Evolutionary conservation across 495 filamentous ascomycete genomes (phyloP), one percentile per base, ranked within the genome.

Genomic region (Xylona heveae): DNA sequence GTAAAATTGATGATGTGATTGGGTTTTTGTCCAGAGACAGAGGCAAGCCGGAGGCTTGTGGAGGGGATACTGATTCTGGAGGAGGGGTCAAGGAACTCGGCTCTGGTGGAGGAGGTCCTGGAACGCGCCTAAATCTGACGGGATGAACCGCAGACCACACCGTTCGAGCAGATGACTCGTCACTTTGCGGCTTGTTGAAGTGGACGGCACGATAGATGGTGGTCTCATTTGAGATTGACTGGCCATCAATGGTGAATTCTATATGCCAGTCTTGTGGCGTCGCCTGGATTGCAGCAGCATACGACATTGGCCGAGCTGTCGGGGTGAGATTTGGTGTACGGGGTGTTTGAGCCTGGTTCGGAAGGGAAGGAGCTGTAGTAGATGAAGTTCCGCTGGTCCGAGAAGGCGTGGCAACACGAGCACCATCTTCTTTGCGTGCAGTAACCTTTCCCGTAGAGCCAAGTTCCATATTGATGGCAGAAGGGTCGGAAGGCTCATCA

Each of bases 201-300:
- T 94, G 81, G 10, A 95, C 78, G 28, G 85, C 90, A 26, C 84
- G 75, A 47, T 95, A 99, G 38, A 99, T 84, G 0, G 90, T 99
- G 3, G 80, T 95, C 40, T 94, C 85, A 41, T 79, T 84, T 1
- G 78, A 61, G 41, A 94, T 74, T 0, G 76, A 65, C 44, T 83
- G 74, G 28, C 68, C 79, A 38, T 82, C 74, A 34, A 94, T 71
- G 40, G 69, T 90, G 51, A 99, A 99, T 44, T 95, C 80, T 25
- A 99, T 78, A 43, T 99, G 88, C 90, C 90, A 99, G 45, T 95
- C 88, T 37, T 83, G 75, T n/a, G 83, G 81, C 3, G 66, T 48
- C 18, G 69, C 44, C 42, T 79, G 74, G 41, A 88, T 66, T 4
- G 82, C 80, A 22, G 78, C 78, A 10, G 82, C 76, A 46, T 92